A percentile compares a stretch with the other conserved stretches of the same genome.
phyloP scores from a whole-genome alignment of 2,329 filamentous ascomycete species.

The Ophiocordyceps camponoti-saundersi region DNA sequence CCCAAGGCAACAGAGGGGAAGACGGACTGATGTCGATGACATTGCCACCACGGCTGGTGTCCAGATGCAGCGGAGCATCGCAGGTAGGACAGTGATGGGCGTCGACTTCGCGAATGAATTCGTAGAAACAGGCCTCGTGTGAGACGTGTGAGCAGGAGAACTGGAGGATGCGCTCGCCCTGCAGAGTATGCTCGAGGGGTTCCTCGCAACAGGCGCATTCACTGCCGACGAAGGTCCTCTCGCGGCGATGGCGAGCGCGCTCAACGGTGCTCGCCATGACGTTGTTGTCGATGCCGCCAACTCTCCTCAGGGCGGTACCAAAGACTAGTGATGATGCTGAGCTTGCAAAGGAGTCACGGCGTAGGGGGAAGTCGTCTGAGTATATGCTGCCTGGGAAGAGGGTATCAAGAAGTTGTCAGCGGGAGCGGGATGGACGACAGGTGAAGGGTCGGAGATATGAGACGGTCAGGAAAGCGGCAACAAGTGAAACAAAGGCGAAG shows the following conservation, averaged over 20 bases:
- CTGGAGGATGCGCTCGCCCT: conserved; percentile 84
- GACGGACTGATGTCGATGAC: conserved; percentile 69
- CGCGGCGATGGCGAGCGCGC: conserved; percentile 61
- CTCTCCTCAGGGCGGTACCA: conserved; percentile 16
- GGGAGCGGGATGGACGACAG: neutral
- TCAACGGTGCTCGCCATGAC: conserved; percentile 38
- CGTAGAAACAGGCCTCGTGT: conserved; percentile 96
- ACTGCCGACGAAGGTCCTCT: conserved; percentile 87
- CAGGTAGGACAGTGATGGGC: conserved; percentile 89
- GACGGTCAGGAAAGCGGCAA: conserved; percentile 1
- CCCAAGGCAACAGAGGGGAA: conserved; percentile 5
- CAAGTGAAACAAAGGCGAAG: neutral
- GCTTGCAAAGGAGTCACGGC: conserved; percentile 14
- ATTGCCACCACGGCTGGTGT: conserved; percentile 85
- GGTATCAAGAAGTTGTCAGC: neutral
- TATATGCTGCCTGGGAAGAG: neutral
- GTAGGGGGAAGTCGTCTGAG: conserved; percentile 10
- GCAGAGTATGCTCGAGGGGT: conserved; percentile 84
- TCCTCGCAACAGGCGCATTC: conserved; percentile 96
- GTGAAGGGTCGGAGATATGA: neutral
- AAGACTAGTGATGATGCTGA: conserved; percentile 14
- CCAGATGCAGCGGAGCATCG: conserved; percentile 76
- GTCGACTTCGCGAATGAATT: conserved; percentile 90
- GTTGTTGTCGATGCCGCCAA: conserved; percentile 22
- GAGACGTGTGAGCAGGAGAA: conserved; percentile 95